phyloP scores from a whole-genome alignment of 371 early-diverging fungal species.

The Syncephalastrum monosporum region DNA sequence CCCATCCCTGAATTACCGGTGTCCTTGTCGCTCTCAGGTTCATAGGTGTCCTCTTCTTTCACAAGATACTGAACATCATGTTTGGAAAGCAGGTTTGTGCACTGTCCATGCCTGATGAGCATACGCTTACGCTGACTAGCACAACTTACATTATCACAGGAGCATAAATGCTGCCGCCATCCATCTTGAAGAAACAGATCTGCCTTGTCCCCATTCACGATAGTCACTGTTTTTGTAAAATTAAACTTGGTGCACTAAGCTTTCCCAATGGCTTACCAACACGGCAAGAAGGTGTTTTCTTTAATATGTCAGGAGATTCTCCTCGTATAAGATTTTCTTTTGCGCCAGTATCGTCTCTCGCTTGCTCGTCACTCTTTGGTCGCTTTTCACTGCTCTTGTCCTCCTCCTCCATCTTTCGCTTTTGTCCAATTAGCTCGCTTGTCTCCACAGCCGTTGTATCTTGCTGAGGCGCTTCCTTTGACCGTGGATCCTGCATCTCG shows the following conservation, averaged over 20 bases:
- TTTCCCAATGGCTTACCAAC: too few species aligned
- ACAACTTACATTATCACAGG: constrained; percentile 33
- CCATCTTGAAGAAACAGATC: constrained; percentile 50
- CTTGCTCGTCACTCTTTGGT: too few species aligned
- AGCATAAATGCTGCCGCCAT: constrained; percentile 52
- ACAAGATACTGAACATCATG: constrained; percentile 27
- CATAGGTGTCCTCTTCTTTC: constrained; percentile 41
- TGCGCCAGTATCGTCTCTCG: too few species aligned
- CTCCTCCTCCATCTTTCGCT: constrained; percentile 18
- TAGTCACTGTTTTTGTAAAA: too few species aligned
- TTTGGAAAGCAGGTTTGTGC: constrained; percentile 18
- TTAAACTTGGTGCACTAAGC: too few species aligned
- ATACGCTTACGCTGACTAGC: too few species aligned
- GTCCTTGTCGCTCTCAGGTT: constrained; percentile 53
- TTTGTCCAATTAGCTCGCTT: constrained; percentile 2
- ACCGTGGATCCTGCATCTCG: background rate
- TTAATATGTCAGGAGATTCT: too few species aligned
- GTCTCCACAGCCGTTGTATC: background rate
- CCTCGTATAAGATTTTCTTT: too few species aligned
- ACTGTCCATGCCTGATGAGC: constrained; percentile 13
- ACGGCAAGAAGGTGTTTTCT: too few species aligned
- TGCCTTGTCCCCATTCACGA: constrained; percentile 15
- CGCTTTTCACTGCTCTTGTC: background rate
- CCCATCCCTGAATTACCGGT: constrained; percentile 16
- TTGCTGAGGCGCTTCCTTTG: background rate